A percentile compares a stretch with the other conserved stretches of the same genome.
Conservation (phyloP, 768 basidiomycete genomes). For the Tulasnella sp. region DNA sequence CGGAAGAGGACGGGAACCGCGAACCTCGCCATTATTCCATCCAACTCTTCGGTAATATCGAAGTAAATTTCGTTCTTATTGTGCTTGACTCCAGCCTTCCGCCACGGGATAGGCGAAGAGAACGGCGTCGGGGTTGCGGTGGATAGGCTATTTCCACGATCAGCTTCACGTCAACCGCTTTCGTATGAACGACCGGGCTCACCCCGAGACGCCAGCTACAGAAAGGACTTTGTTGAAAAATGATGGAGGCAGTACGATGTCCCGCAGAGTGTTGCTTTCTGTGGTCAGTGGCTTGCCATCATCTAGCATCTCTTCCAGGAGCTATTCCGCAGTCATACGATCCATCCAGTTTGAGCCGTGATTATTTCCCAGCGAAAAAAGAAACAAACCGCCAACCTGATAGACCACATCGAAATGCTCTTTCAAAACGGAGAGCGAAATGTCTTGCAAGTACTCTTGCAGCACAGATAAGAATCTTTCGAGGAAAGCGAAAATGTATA, state of each 20-base stretch:
- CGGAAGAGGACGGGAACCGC: conserved; percentile 28
- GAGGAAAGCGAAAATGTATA: conserved; percentile 83
- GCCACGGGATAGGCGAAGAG: conserved; percentile 89
- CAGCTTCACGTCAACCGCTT: not conserved
- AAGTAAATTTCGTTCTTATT: conserved; percentile 89
- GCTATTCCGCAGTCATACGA: conserved; percentile 37
- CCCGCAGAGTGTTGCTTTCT: conserved; percentile 78
- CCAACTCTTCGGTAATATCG: conserved; percentile 76
- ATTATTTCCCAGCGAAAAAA: too few relatives aligned
- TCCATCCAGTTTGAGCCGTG: conserved; percentile 21
- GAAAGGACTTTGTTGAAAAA: conserved; percentile 62
- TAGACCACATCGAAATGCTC: conserved; percentile 96
- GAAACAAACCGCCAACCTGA: conserved; percentile 48
- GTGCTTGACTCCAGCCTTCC: conserved; percentile 73
- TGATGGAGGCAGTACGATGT: conserved; percentile 89
- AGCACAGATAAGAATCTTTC: conserved; percentile 79
- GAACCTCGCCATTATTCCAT: conserved; percentile 70
- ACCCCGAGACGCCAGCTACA: conserved; percentile 46
- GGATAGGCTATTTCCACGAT: conserved; percentile 13
- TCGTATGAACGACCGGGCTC: conserved; percentile 11
- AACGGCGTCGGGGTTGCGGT: conserved; percentile 46
- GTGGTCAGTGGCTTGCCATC: conserved; percentile 88
- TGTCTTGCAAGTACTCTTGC: conserved; percentile 78
- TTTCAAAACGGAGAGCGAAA: conserved; percentile 68
- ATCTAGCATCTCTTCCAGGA: conserved; percentile 93